phyloP scores from a whole-genome alignment of 2,329 filamentous ascomycete species.

The Malbranchea zuffiana region DNA sequence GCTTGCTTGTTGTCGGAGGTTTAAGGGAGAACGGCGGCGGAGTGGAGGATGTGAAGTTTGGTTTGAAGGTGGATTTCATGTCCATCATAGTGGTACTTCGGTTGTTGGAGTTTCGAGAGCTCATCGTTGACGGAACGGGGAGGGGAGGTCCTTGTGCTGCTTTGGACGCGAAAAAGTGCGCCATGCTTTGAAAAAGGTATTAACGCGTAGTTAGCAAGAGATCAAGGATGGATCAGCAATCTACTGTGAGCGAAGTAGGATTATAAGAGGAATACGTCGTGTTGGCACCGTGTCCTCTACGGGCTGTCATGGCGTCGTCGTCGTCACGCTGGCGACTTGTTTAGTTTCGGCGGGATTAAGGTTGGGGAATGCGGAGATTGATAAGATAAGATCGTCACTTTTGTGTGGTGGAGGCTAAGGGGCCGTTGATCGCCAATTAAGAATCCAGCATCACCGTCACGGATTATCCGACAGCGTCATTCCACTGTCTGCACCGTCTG shows the following conservation, averaged over 20 bases:
- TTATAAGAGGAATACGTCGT: no score
- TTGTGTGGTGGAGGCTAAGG: not conserved
- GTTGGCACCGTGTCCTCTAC: no score
- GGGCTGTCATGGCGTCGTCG: no score
- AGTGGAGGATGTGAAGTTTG: slow-evolving; percentile 3
- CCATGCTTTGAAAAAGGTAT: not conserved
- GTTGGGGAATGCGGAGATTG: slow-evolving; percentile 15
- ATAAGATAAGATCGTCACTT: slow-evolving; percentile 18
- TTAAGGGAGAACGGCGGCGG: slow-evolving; percentile 13
- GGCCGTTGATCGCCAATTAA: no score
- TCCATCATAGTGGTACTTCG: not conserved
- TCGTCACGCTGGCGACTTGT: no score
- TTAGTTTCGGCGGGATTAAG: not conserved
- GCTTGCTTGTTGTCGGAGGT: slow-evolving; percentile 14
- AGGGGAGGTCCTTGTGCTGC: not conserved
- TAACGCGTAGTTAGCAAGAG: no score
- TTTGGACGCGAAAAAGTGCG: slow-evolving; percentile 6
- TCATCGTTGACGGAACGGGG: slow-evolving; percentile 5
- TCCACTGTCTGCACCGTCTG: no score
- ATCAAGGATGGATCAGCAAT: no score
- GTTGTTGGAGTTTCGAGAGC: slow-evolving; percentile 2
- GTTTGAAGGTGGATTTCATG: slow-evolving; percentile 3
- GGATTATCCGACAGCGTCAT: no score
- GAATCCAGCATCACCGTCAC: no score
- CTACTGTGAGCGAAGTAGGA: no score